phyloP scores from a whole-genome alignment of 2,329 filamentous ascomycete genomes.

The Nemania sp. region DNA sequence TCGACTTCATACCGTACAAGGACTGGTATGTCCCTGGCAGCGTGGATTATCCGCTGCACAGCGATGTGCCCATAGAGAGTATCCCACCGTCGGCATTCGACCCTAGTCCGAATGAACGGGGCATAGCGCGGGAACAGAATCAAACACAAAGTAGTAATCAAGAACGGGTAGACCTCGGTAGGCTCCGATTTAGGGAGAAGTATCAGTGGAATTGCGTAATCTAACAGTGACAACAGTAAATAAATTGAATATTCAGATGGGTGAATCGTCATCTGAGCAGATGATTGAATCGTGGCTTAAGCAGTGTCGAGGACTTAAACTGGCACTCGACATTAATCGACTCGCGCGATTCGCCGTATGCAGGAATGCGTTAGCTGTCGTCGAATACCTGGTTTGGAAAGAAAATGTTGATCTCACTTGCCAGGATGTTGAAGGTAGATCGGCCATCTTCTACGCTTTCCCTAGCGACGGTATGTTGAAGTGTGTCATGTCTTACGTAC shows the following conservation, averaged over 20 bases:
- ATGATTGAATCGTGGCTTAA: not conserved
- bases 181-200: not conserved
- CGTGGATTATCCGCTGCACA: no score
- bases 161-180: not conserved
- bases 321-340: not conserved
- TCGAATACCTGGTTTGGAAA: not conserved
- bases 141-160: not conserved
- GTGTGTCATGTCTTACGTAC: not conserved
- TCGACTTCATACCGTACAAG: no score
- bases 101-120: not conserved
- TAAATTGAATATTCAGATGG: not conserved
- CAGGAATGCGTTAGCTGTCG: not conserved
- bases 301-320: not conserved
- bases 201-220: not conserved
- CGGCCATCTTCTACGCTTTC: slow-evolving; percentile 7
- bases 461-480: slow-evolving; percentile 1
- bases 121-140: not conserved
- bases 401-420: not conserved
- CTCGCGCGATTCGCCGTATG: slow-evolving; percentile 1
- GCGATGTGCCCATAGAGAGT: not conserved
- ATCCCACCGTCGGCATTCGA: not conserved
- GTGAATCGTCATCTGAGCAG: not conserved
- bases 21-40: no score
- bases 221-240: not conserved
- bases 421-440: not conserved